Evolutionary conservation across 129 eudicot genomes (phyloP), one percentile per base, ranked within the genome.

Genomic region (Flaveria linearis): DNA sequence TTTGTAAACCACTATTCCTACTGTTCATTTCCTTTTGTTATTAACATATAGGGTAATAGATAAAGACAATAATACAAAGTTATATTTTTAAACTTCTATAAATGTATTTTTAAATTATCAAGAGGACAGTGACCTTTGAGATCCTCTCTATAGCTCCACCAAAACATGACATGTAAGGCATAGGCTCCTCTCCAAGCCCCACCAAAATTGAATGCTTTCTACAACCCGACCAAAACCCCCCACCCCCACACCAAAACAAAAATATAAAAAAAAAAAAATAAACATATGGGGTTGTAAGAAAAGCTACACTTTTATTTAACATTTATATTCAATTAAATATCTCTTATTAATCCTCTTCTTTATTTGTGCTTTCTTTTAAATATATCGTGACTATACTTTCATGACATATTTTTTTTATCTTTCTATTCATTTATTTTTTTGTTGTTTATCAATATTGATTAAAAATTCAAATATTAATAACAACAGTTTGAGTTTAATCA

Each of bases 121-220:
- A 71, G 50, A 65, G 20, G 73, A 79, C 78, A 79, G 63, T 41
- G 83, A 72, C 83, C 73, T 79, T 72, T 62, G 66, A 72, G 73
- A 79, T 60, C 72, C 66, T n/a, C 82, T 63, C 58, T 60, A 58
- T 72, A 50, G 67, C 20, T 63, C 72, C 76, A 51, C 83, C 83
- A 79, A 79, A 76, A 51, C n/a, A n/a, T n/a, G 83, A 79, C 83
- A 49, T 72, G 77, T 25, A 79, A 61, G 41, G 41, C 41, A 36
- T 36, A 78, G 77, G 77, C 51, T 42, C 72, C 83, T 83, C 80
- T 78, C 77, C 71, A 66, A 9, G 36, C 79, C 85, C 43, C 52
- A 25, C 16, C 16, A 77, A 78, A 66, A 22, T 28, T 23, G 83
- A 60, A 72, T 39, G 52, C 68, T 83, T 78, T 72, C 68, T 69